Conservation (phyloP, 441 rosid species). For the Lepidium campestre region DNA sequence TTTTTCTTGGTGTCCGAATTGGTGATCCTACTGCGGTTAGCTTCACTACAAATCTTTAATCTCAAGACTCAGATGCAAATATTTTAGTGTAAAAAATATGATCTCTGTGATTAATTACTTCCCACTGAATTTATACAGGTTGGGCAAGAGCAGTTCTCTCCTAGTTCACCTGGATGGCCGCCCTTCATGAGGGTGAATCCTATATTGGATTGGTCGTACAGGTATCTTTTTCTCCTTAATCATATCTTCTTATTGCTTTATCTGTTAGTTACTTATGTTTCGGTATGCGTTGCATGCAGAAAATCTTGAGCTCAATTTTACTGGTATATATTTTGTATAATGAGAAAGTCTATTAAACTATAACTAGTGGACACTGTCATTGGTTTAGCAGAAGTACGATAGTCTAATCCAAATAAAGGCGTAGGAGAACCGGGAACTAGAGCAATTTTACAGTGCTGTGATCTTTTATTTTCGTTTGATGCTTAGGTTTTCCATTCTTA, state of each 20-base stretch:
- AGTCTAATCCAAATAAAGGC: neutral
- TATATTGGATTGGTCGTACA: slow-evolving; percentile 98
- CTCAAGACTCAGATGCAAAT: neutral
- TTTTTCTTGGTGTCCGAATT: slow-evolving; percentile 96
- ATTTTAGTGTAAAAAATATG: neutral
- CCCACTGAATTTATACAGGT: slow-evolving; percentile 39
- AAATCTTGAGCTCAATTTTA: neutral
- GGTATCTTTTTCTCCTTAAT: slow-evolving; percentile 37
- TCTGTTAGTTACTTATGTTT: neutral
- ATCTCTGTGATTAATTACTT: neutral
- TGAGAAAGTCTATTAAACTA: neutral
- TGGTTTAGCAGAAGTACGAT: neutral
- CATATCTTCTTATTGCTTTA: neutral
- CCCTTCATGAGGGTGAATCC: slow-evolving; percentile 99
- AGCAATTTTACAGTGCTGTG: neutral
- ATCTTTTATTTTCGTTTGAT: neutral
- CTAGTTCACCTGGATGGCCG: slow-evolving; percentile 99
- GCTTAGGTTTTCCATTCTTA: neutral
- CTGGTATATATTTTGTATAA: neutral
- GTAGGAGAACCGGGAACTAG: neutral
- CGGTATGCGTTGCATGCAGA: neutral
- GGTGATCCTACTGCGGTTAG: slow-evolving; percentile 99
- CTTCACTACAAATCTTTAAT: slow-evolving; percentile 17
- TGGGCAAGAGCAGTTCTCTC: slow-evolving; percentile 99
- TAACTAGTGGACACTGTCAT: slow-evolving; percentile 2